Percentiles rank a stretch among this genome's conserved stretches.
These are phyloP conservation scores for Hypoxylon subgilvum DNA, from an alignment of 495 filamentous ascomycete genomes.

Conservation along the genomic window DNA sequence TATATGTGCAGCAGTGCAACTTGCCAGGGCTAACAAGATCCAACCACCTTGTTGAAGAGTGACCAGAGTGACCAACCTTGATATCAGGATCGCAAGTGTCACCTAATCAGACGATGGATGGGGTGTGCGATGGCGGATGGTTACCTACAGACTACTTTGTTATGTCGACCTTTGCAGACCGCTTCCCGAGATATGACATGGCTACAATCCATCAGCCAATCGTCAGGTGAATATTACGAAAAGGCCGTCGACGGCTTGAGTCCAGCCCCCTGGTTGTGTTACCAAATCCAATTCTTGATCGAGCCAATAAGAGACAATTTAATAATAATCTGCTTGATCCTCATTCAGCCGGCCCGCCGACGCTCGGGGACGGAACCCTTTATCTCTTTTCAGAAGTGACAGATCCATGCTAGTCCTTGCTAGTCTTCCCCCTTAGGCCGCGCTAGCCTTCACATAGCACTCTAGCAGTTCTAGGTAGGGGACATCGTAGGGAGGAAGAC, in stretches of 20 bases:
- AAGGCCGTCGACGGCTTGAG: too few relatives aligned
- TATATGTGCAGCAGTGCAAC: neutral
- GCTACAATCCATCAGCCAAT: slow-evolving; percentile 25
- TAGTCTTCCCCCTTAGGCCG: neutral
- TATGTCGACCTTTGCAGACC: slow-evolving; percentile 24
- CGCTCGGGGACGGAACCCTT: slow-evolving; percentile 25
- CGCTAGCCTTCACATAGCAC: slow-evolving; percentile 17
- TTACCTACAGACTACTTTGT: neutral
- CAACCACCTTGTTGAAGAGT: too few relatives aligned
- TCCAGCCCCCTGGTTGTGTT: slow-evolving; percentile 26
- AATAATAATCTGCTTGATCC: slow-evolving; percentile 36
- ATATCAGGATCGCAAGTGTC: slow-evolving; percentile 9
- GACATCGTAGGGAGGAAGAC: neutral
- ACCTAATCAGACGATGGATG: slow-evolving; percentile 25
- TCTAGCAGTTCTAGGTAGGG: neutral
- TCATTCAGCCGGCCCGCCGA: slow-evolving; percentile 39
- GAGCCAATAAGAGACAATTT: slow-evolving; percentile 23
- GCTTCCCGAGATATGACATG: slow-evolving; percentile 21
- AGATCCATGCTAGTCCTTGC: slow-evolving; percentile 14
- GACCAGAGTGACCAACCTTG: neutral
- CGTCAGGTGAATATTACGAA: slow-evolving; percentile 32
- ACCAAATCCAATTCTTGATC: slow-evolving; percentile 30
- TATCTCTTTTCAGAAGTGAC: slow-evolving; percentile 15
- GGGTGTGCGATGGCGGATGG: neutral
- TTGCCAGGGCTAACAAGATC: too few relatives aligned